phyloP scores from a whole-genome alignment of 345 rosid genomes.

The Laguncularia racemosa region DNA sequence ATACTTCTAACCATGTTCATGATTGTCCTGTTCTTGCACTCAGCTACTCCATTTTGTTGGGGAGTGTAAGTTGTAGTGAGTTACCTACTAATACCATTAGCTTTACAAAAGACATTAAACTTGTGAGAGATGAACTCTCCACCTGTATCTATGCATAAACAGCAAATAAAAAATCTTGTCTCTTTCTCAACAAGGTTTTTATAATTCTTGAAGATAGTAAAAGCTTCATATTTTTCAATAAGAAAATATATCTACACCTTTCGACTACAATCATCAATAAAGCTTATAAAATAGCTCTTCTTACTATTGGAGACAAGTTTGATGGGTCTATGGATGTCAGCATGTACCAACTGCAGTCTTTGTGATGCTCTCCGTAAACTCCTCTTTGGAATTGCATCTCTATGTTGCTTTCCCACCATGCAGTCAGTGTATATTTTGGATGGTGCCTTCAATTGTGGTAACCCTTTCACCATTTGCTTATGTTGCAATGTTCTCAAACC shows the following conservation, averaged over 20 bases:
- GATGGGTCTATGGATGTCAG: not conserved
- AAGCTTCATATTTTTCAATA: not conserved
- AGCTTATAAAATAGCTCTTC: no score
- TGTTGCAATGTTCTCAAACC: not conserved
- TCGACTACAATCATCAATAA: conserved; percentile 6
- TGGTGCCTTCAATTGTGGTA: not conserved
- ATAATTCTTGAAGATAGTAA: not conserved
- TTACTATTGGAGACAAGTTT: no score
- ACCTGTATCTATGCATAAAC: not conserved
- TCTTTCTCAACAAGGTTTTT: not conserved
- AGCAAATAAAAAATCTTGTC: not conserved
- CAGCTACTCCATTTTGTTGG: not conserved
- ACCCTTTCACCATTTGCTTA: not conserved
- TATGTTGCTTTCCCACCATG: not conserved
- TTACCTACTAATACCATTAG: not conserved
- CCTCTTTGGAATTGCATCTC: not conserved
- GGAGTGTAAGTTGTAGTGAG: not conserved
- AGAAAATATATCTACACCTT: not conserved
- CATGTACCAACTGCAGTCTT: not conserved
- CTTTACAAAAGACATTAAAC: not conserved
- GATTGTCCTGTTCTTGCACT: not conserved
- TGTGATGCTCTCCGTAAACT: not conserved
- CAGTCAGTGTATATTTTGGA: not conserved
- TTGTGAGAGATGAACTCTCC: not conserved
- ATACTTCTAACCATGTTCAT: conserved; percentile 1